Evolutionary conservation across 306 rosid species (phyloP).

Genomic region (Crataegus laevigata): DNA sequence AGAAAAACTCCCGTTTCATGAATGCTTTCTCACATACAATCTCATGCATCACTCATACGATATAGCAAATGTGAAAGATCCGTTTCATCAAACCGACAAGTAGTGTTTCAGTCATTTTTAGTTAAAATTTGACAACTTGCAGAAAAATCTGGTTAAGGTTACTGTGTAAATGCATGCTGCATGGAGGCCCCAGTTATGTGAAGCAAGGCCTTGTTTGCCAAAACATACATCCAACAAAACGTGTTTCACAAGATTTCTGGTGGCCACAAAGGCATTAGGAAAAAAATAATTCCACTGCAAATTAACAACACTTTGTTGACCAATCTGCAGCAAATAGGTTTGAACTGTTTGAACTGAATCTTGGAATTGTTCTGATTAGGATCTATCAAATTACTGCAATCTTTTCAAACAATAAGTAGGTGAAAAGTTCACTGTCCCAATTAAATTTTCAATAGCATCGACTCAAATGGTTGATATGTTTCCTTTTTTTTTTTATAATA

Average conservation of each 20-base stretch:
- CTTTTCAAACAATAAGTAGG: neutral
- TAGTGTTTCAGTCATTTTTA: no score
- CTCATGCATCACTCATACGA: neutral
- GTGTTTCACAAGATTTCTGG: neutral
- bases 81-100: neutral
- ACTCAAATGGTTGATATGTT: neutral
- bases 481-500: neutral
- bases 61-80: neutral
- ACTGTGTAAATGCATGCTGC: neutral
- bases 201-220: constrained; percentile 6
- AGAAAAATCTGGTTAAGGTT: neutral
- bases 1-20: neutral
- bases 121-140: neutral
- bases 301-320: constrained; percentile 2
- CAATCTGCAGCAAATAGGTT: neutral
- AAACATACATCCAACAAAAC: neutral
- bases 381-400: neutral
- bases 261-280: neutral
- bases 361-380: neutral
- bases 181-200: constrained; percentile 5
- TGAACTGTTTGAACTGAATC: neutral
- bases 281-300: neutral
- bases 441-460: neutral
- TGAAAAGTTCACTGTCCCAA: neutral
- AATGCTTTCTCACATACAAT: neutral